phyloP scores from a whole-genome alignment of 768 basidiomycete species.

The Pholiota molesta region DNA sequence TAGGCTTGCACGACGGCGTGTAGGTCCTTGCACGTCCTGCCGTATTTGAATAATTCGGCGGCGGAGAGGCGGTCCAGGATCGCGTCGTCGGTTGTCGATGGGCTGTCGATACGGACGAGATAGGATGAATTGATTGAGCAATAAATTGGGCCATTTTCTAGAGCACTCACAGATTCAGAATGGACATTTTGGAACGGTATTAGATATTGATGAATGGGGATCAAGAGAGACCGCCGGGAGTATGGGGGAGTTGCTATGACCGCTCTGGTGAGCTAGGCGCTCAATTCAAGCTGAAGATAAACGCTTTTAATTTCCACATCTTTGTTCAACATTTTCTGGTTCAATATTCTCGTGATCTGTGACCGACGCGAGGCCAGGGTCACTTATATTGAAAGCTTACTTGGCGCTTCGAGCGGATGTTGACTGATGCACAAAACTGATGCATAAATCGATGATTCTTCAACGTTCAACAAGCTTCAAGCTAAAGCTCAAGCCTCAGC shows the following conservation, averaged over 20 bases:
- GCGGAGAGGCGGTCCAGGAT: not conserved
- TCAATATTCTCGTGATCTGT: not conserved
- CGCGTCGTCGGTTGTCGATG: conserved; percentile 1
- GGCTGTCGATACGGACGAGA: not conserved
- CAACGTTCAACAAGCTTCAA: too few species aligned
- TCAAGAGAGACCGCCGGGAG: too few species aligned
- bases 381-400: too few species aligned
- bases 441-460: too few species aligned
- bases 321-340: not conserved
- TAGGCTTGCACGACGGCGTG: not conserved
- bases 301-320: too few species aligned
- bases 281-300: not conserved
- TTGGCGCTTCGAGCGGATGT: too few species aligned
- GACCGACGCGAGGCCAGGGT: not conserved
- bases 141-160: too few species aligned
- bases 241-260: not conserved
- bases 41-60: not conserved
- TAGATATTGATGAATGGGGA: too few species aligned
- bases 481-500: too few species aligned
- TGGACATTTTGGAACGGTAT: not conserved
- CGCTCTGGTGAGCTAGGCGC: not conserved
- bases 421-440: too few species aligned
- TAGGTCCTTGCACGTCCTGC: not conserved
- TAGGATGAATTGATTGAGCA: not conserved
- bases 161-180: not conserved